Evolutionary conservation across 2,329 filamentous ascomycete species (phyloP), one percentile per base, ranked within the genome.

Genomic region (Stagonosporopsis vannaccii): DNA sequence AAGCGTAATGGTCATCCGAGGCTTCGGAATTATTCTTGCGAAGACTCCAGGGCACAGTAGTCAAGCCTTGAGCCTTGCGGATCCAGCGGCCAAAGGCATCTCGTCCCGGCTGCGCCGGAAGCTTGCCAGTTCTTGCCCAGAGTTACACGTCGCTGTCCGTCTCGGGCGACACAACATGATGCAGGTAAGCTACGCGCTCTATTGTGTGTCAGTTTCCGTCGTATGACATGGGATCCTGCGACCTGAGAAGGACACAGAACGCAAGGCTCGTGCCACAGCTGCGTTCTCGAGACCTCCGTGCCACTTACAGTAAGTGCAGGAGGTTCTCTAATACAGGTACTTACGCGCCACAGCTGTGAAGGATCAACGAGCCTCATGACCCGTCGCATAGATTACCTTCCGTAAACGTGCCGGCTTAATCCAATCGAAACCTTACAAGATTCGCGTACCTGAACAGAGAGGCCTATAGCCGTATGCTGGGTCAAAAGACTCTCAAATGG

Each of bases 51-150:
- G 56, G 43, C 46, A 51, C 42, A 41, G 41, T 51, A 43, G 50
- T 49, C 64, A 61, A 67, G 61, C 64, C 57, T 67, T 56, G 58
- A 57, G 39, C 45, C 50, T 35, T 56, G 56, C 58, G 65, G 52
- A 63, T 61, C 61, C 66, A 60, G 48, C 44, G 47, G 56, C 58
- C 50, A 40, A 45, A 57, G 71, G 72, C 61, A 70, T 61, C 61
- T 61, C 72, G 68, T 73, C 72, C 72, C 72, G 72, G 65, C 60
- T 67, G 54, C 62, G 66, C 72, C 72, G 72, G 58, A 63, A 67
- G 56, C 51, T 61, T 66, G 42, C 54, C 43, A 56, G 25, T 33
- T 58, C 43, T 39, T 59, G 43, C 50, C 26, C 44, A 57, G 9
- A 40, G 43, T 39, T 19, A 48, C 26, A 35, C 36, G 25, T 53